Percentiles rank a stretch among this genome's conserved stretches.
Conservation (phyloP, 108 stramenopile species). For the Pseudonitzschia delicatissima region DNA sequence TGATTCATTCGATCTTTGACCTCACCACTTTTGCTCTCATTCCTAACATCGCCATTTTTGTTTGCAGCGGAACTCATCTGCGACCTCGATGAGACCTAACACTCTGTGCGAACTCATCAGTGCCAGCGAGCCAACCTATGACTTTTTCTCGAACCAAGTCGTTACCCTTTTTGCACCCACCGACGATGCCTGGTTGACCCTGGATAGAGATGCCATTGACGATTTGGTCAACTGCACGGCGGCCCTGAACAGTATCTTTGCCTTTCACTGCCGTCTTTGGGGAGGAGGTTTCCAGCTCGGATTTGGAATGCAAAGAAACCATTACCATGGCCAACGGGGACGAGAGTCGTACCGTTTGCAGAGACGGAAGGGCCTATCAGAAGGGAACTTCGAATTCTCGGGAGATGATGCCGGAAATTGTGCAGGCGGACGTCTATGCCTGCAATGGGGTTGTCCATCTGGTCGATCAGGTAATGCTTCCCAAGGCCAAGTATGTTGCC, state of each 20-base stretch:
- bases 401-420: neutral
- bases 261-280: neutral
- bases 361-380: conserved; percentile 3
- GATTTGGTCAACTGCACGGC: neutral
- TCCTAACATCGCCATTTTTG: neutral
- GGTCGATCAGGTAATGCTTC: neutral
- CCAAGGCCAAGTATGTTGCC: neutral
- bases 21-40: neutral
- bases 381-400: conserved; percentile 9
- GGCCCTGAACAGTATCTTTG: neutral
- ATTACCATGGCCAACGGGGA: neutral
- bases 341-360: conserved; percentile 8
- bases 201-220: neutral
- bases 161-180: neutral
- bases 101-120: neutral
- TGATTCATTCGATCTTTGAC: neutral
- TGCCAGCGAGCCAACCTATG: neutral
- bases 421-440: neutral
- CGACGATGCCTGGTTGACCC: neutral
- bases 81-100: too few relatives aligned
- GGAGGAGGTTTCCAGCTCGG: neutral
- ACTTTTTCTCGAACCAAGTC: neutral
- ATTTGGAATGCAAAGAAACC: neutral
- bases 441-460: neutral
- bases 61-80: too few relatives aligned